phyloP scores from a whole-genome alignment of 768 basidiomycete genomes.

The Naganishia randhawae region DNA sequence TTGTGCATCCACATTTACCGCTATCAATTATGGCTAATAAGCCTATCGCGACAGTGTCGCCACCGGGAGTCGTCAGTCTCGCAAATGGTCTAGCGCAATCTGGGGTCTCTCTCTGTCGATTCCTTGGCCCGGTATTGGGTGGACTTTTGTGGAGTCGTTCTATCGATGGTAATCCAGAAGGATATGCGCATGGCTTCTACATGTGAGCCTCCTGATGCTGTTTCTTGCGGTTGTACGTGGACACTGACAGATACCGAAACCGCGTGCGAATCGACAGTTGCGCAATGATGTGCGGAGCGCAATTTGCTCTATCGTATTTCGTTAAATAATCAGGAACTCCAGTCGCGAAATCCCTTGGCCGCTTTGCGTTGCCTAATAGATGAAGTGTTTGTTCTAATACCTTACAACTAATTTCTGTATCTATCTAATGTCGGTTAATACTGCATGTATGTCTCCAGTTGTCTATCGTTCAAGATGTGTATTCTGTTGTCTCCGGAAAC shows the following conservation, averaged over 20 bases:
- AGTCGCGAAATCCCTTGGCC: not conserved
- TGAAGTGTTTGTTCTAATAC: not conserved
- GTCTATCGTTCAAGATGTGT: constrained; percentile 14
- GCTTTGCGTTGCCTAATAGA: not conserved
- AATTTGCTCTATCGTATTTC: constrained; percentile 23
- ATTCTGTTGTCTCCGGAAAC: constrained; percentile 6
- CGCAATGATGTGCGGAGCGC: constrained; percentile 19
- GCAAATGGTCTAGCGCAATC: constrained; percentile 96
- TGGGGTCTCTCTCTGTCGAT: constrained; percentile 86
- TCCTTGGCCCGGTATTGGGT: constrained; percentile 64
- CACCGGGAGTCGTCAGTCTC: constrained; percentile 78
- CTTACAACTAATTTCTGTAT: not conserved
- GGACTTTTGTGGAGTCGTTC: constrained; percentile 42
- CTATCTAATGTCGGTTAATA: not conserved
- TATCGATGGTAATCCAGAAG: constrained; percentile 46
- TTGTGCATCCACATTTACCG: too few species aligned
- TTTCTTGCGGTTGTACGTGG: not conserved
- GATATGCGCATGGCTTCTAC: constrained; percentile 44
- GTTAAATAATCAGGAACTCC: not conserved
- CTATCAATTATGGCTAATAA: not conserved
- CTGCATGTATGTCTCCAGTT: constrained; percentile 15
- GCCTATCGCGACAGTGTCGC: constrained; percentile 62
- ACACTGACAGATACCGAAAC: not conserved
- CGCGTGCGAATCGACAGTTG: constrained; percentile 1
- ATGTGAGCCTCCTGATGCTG: constrained; percentile 23